Conservation (phyloP, 2,329 filamentous ascomycete genomes). For the Drechslerella stenobrocha region DNA sequence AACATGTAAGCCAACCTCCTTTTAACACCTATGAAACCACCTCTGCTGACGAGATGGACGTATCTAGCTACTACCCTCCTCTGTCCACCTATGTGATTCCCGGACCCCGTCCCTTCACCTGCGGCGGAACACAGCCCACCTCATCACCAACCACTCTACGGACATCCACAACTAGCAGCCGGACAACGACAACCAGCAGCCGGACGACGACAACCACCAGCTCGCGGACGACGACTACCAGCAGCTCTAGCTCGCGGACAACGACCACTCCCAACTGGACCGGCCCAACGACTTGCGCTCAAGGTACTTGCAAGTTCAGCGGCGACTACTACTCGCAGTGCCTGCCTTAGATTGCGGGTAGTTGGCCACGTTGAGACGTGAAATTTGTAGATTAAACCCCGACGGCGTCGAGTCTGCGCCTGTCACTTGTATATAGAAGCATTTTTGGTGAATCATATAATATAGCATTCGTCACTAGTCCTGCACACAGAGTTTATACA, state of each 20-base stretch:
- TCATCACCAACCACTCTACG: slow-evolving; percentile 15
- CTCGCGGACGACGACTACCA: slow-evolving; percentile 32
- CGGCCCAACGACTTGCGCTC: slow-evolving; percentile 41
- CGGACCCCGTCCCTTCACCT: slow-evolving; percentile 55
- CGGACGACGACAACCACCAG: slow-evolving; percentile 14
- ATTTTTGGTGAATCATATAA: no score
- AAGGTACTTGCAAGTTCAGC: slow-evolving; percentile 17
- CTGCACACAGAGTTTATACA: no score
- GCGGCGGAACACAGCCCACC: slow-evolving; percentile 31
- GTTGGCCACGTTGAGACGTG: background rate
- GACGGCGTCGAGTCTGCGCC: no score
- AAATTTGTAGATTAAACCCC: no score
- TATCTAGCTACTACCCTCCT: slow-evolving; percentile 56
- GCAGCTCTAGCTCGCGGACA: background rate
- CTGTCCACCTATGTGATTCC: slow-evolving; percentile 57
- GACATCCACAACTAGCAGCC: slow-evolving; percentile 11
- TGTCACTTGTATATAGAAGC: no score
- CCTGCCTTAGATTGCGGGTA: background rate
- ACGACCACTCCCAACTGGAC: slow-evolving; percentile 21
- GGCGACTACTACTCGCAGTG: slow-evolving; percentile 39
- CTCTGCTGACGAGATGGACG: no score
- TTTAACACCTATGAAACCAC: no score
- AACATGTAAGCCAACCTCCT: slow-evolving; percentile 31
- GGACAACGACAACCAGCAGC: slow-evolving; percentile 8
- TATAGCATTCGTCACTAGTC: no score